Conservation (phyloP, 495 filamentous ascomycete genomes). For the Hyaloscypha finlandica region DNA sequence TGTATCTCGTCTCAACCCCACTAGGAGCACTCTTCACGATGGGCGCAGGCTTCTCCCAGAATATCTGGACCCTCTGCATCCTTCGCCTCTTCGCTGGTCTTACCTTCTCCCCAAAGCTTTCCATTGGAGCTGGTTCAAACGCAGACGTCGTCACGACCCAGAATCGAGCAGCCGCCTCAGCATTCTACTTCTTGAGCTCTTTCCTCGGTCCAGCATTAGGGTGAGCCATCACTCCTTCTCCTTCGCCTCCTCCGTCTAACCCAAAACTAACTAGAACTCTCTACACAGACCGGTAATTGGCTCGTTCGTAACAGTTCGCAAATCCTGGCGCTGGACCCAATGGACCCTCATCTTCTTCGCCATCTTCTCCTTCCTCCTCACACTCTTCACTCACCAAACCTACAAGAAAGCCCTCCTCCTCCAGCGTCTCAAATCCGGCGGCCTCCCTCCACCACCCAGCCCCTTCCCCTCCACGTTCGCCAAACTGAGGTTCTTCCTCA, state of each 20-base stretch:
- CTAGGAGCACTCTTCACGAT: constrained; percentile 63
- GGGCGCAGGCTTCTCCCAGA: constrained; percentile 58
- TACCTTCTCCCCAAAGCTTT: constrained; percentile 53
- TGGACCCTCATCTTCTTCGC: constrained; percentile 44
- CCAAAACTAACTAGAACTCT: not conserved
- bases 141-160: constrained; percentile 52
- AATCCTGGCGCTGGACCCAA: constrained; percentile 64
- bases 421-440: constrained; percentile 47
- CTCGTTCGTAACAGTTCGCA: constrained; percentile 58
- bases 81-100: constrained; percentile 65
- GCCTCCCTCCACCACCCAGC: constrained; percentile 39
- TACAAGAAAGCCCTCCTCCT: constrained; percentile 63
- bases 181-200: constrained; percentile 55
- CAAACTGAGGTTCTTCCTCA: constrained; percentile 51
- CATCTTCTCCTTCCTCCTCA: constrained; percentile 42
- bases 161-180: constrained; percentile 45
- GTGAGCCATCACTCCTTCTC: constrained; percentile 26
- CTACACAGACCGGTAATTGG: constrained; percentile 57
- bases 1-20: constrained; percentile 50
- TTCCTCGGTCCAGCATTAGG: constrained; percentile 59
- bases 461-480: constrained; percentile 35
- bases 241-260: not conserved
- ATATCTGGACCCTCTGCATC: constrained; percentile 55
- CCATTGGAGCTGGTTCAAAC: constrained; percentile 56
- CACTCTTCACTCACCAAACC: constrained; percentile 55